Base-by-base conservation (phyloP, 371 early-diverging fungal genomes). In the Ordospora colligata region DNA sequence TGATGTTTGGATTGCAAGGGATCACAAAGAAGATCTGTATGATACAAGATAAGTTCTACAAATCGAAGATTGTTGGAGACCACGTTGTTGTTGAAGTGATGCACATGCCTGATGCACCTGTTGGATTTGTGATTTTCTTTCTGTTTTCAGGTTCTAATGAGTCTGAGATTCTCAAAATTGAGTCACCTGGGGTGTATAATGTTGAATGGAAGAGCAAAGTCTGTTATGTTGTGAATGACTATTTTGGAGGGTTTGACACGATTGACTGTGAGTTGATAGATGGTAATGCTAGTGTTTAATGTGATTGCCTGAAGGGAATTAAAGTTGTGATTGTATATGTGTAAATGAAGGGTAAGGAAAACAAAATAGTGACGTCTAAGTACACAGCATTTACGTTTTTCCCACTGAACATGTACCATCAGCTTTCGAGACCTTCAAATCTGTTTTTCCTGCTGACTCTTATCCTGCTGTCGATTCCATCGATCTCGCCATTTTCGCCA, bases 391-490 rank as follows among this genome's bases (percentile, higher is more conserved):
- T 90, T 25, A 88, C 89, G 0, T 96, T 95, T 83, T 66, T 96
- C 54, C 96, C 96, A 17, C 89, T 90, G 72, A 92, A 95, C 77
- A 80, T 95, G 14, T 88, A 90, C 53, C 91, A 90, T 73, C 96
- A 96, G 86, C 91, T 94, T 73, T 87, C 90, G 37, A 89, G 91
- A 65, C 87, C 91, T 2, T 92, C 92, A 74, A 96, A 95, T 81
- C 62, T 93, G 12, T 96, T 91, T 82, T 96, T 96, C 80, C 84
- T 94, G 45, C 86, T 90, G 37, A 84, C 93, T 10, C 89, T 91
- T 10, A 88, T 92, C 52, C 85, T 96, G 8, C 91, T 94, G 81
- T 91, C 86, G 78, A 93, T 93, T 11, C 96, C 94, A 2, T 88
- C 90, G 1, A 80, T 93, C 14, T 83, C 84, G 12, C 83, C 86